Conservation (phyloP, 1,284 basidiomycete genomes). For the Marasmius sp. region DNA sequence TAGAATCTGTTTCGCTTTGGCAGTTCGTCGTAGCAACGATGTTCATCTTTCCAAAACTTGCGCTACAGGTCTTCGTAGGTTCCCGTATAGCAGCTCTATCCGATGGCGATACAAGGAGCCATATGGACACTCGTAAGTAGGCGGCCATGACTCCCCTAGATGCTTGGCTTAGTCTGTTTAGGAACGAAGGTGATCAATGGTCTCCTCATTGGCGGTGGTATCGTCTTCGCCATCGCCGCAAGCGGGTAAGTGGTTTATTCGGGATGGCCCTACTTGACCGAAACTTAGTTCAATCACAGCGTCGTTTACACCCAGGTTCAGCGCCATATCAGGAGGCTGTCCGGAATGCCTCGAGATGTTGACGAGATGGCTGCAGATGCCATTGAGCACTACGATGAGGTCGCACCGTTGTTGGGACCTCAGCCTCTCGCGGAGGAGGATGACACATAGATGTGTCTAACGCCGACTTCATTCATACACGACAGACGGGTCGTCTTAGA, state of each 20-base stretch:
- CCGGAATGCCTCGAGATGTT: slow-evolving; percentile 47
- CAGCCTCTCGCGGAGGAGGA: not conserved
- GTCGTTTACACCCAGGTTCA: slow-evolving; percentile 63
- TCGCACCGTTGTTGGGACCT: slow-evolving; percentile 54
- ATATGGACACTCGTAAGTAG: slow-evolving; percentile 71
- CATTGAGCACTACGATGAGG: slow-evolving; percentile 63
- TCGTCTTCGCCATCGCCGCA: slow-evolving; percentile 54
- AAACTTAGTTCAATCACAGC: slow-evolving; percentile 35
- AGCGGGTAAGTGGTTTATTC: slow-evolving; percentile 55
- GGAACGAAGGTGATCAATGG: slow-evolving; percentile 68
- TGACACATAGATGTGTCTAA: not conserved
- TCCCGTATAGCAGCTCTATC: slow-evolving; percentile 73
- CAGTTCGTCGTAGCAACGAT: slow-evolving; percentile 76
- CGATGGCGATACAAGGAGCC: slow-evolving; percentile 69
- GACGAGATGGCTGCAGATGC: slow-evolving; percentile 61
- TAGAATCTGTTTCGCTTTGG: slow-evolving; percentile 68
- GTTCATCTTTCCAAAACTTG: slow-evolving; percentile 68
- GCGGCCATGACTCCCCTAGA: slow-evolving; percentile 2
- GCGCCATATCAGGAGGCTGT: slow-evolving; percentile 56
- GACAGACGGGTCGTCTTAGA: no score
- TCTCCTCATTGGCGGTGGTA: slow-evolving; percentile 55
- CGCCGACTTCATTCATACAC: not conserved
- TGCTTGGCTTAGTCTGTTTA: slow-evolving; percentile 23
- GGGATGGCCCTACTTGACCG: not conserved
- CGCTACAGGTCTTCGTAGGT: slow-evolving; percentile 77